Conservation (phyloP, 2,329 filamentous ascomycete species). For the Paraphaeosphaeria sporulosa region DNA sequence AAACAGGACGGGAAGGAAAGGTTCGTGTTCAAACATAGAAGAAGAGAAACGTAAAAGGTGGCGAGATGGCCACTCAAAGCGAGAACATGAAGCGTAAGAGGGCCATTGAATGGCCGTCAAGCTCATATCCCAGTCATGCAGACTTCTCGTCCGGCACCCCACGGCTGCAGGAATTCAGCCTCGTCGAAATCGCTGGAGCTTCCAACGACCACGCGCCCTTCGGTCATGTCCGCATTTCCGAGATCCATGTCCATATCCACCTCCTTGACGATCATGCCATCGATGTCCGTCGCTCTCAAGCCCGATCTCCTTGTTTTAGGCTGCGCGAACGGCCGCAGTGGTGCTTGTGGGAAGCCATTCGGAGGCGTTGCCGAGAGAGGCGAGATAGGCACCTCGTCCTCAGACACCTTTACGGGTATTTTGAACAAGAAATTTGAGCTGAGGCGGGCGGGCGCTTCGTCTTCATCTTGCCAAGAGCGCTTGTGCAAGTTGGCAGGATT, state of each 20-base stretch:
- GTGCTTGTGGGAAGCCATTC: conserved; percentile 25
- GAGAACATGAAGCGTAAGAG: background rate
- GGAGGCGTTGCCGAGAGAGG: conserved; percentile 42
- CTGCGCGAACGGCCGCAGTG: conserved; percentile 39
- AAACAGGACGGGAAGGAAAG: background rate
- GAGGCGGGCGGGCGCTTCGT: conserved; percentile 28
- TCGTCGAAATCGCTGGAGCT: conserved; percentile 70
- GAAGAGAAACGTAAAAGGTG: background rate
- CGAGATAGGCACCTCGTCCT: conserved; percentile 47
- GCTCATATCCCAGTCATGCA: conserved; percentile 45
- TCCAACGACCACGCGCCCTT: conserved; percentile 45
- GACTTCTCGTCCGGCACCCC: conserved; percentile 36
- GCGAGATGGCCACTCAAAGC: background rate
- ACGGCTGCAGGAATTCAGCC: conserved; percentile 63
- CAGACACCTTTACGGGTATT: conserved; percentile 27
- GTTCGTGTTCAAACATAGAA: background rate
- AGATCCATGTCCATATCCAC: conserved; percentile 42
- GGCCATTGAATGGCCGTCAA: background rate
- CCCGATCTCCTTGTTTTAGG: conserved; percentile 33
- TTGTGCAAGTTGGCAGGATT: conserved; percentile 49
- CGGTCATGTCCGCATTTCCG: conserved; percentile 36
- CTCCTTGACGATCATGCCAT: conserved; percentile 24
- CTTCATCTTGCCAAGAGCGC: conserved; percentile 52
- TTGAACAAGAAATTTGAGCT: conserved; percentile 39
- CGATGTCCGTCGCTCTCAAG: conserved; percentile 24